phyloP scores from a whole-genome alignment of 2,329 filamentous ascomycete species.

The Alternaria consortialis region DNA sequence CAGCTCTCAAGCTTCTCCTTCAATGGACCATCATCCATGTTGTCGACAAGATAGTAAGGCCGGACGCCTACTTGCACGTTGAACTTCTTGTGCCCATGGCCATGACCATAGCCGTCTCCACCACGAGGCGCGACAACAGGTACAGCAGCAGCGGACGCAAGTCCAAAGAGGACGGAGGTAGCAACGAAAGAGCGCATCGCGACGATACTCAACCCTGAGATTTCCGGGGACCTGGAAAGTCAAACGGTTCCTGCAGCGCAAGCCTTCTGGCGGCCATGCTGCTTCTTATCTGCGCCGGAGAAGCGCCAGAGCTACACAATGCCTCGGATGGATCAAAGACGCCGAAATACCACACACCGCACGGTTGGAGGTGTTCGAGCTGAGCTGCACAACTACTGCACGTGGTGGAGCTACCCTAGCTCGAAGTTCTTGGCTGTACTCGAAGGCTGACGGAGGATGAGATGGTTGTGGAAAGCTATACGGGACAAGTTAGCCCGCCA shows the following conservation, averaged over 20 bases:
- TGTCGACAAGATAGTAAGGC: slow-evolving; percentile 49
- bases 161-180: slow-evolving; percentile 37
- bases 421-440: slow-evolving; percentile 17
- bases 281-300: slow-evolving; percentile 36
- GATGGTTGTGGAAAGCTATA: slow-evolving; percentile 16
- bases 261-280: slow-evolving; percentile 12
- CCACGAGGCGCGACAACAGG: slow-evolving; percentile 35
- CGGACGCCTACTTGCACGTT: slow-evolving; percentile 49
- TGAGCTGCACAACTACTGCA: slow-evolving; percentile 33
- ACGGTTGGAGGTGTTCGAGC: slow-evolving; percentile 20
- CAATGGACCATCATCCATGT: slow-evolving; percentile 50
- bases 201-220: slow-evolving; percentile 14
- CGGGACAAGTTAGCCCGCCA: slow-evolving; percentile 27
- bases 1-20: slow-evolving; percentile 51
- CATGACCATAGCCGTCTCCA: slow-evolving; percentile 16
- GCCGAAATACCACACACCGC: slow-evolving; percentile 21
- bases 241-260: slow-evolving; percentile 31
- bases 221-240: slow-evolving; percentile 19
- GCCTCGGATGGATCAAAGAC: slow-evolving; percentile 16
- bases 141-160: slow-evolving; percentile 41
- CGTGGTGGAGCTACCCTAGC: slow-evolving; percentile 34
- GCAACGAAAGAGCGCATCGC: slow-evolving; percentile 42
- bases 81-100: slow-evolving; percentile 29
- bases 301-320: slow-evolving; percentile 7
- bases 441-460: slow-evolving; percentile 15